phyloP scores from a whole-genome alignment of 2,329 filamentous ascomycete species.

The Hymenoscyphus repandus region DNA sequence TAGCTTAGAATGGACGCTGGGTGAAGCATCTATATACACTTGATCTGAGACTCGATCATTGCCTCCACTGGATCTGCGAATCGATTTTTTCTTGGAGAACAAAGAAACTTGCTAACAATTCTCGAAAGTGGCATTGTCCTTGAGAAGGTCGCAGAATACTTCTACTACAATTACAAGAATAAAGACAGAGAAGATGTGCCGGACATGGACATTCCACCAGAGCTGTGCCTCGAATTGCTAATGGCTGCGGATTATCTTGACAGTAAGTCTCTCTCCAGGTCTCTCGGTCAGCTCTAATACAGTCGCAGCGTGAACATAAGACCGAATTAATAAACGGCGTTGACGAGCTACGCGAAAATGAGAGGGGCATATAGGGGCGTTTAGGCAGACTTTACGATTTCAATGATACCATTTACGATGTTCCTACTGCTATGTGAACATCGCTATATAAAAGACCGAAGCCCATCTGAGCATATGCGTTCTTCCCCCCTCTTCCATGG shows the following conservation, averaged over 20 bases:
- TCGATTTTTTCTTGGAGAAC: background rate
- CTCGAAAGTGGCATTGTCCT: slow-evolving; percentile 60
- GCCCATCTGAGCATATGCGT: slow-evolving; percentile 35
- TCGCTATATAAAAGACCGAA: slow-evolving; percentile 1
- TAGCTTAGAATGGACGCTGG: slow-evolving; percentile 26
- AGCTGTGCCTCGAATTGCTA: slow-evolving; percentile 71
- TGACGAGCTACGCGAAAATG: background rate
- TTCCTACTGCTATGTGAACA: background rate
- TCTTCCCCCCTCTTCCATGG: slow-evolving; percentile 27
- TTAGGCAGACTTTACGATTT: background rate
- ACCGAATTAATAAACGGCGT: background rate
- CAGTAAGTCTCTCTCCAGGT: slow-evolving; percentile 36
- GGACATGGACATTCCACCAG: slow-evolving; percentile 75
- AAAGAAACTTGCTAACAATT: slow-evolving; percentile 1
- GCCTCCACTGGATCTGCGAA: background rate
- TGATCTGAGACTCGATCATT: slow-evolving; percentile 49
- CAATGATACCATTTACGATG: background rate
- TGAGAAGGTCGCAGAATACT: slow-evolving; percentile 78
- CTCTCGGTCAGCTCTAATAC: background rate
- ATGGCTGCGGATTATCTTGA: slow-evolving; percentile 75
- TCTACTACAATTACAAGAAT: slow-evolving; percentile 76
- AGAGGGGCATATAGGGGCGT: slow-evolving; percentile 13
- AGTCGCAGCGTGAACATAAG: background rate
- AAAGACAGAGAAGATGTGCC: slow-evolving; percentile 65
- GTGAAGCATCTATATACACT: slow-evolving; percentile 47